These are phyloP conservation scores for Ceratocystis cubensis DNA, from an alignment of 2,329 filamentous ascomycete genomes.

Conservation along the genomic window DNA sequence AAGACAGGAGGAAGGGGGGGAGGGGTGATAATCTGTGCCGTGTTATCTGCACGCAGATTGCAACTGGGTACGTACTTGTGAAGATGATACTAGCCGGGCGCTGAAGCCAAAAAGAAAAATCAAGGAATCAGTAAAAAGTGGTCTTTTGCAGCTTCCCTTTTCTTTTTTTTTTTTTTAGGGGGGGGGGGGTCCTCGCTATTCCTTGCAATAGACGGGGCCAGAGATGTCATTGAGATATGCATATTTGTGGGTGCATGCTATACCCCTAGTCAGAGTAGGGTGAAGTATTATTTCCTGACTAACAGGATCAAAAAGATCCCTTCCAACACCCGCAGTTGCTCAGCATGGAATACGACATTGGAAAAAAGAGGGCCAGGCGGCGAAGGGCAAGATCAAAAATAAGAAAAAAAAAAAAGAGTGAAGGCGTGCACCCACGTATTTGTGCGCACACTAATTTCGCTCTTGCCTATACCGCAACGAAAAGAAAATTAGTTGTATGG, in stretches of 20 bases:
- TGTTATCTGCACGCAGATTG: too few species aligned
- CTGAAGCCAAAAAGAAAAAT: too few species aligned
- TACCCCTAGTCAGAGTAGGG: background rate
- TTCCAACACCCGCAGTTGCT: background rate
- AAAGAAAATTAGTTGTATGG: too few species aligned
- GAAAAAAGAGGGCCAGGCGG: background rate
- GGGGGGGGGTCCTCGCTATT: background rate
- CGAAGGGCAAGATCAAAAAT: background rate
- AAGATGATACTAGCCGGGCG: too few species aligned
- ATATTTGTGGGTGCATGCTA: conserved; percentile 14
- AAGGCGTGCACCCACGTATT: too few species aligned
- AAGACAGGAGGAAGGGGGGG: background rate
- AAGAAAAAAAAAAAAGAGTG: background rate
- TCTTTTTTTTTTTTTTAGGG: background rate
- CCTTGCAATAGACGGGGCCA: background rate
- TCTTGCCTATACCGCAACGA: too few species aligned
- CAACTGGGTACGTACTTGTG: too few species aligned
- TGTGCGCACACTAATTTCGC: too few species aligned
- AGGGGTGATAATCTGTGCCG: background rate
- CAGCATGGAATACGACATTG: background rate
- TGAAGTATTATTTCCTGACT: conserved; percentile 3
- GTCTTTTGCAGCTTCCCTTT: background rate
- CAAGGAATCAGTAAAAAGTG: background rate
- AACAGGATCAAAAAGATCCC: conserved; percentile 9
- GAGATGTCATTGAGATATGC: conserved; percentile 13